Evolutionary conservation across 371 early-diverging fungal species (phyloP).

Genomic region (Phascolomyces articulosus): DNA sequence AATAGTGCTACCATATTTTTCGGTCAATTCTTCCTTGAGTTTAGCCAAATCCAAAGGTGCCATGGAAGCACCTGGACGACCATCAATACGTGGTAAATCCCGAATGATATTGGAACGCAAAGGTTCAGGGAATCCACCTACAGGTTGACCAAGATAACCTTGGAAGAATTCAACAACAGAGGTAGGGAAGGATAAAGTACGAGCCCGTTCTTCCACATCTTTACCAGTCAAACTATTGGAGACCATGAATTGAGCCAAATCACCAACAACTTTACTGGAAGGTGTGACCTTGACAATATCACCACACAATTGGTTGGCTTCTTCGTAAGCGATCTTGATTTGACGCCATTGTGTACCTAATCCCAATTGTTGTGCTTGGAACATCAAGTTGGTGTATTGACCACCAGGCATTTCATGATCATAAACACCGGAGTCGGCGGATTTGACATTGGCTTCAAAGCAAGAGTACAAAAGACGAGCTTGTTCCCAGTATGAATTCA

Average conservation of each 20-base stretch:
- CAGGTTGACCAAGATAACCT: conserved; percentile 92
- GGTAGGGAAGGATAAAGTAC: conserved; percentile 86
- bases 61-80: conserved; percentile 87
- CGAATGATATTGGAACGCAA: conserved; percentile 84
- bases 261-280: conserved; percentile 96
- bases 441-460: conserved; percentile 90
- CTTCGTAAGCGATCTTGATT: conserved; percentile 89
- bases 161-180: conserved; percentile 96
- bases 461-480: conserved; percentile 90
- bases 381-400: conserved; percentile 96
- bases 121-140: conserved; percentile 94
- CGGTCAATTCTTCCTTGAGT: conserved; percentile 72
- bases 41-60: conserved; percentile 76
- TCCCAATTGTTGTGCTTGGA: conserved; percentile 93
- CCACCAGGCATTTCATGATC: conserved; percentile 97
- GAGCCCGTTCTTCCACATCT: conserved; percentile 78
- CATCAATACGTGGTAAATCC: conserved; percentile 75
- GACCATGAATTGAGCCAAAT: conserved; percentile 97
- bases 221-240: conserved; percentile 77
- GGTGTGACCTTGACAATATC: conserved; percentile 98
- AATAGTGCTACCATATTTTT: conserved; percentile 74
- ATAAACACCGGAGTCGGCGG: conserved; percentile 90
- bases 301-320: conserved; percentile 91
- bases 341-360: conserved; percentile 92
- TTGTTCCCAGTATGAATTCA: conserved; percentile 97